Conservation (phyloP, 768 basidiomycete genomes). For the Phlebiopsis gigantea region DNA sequence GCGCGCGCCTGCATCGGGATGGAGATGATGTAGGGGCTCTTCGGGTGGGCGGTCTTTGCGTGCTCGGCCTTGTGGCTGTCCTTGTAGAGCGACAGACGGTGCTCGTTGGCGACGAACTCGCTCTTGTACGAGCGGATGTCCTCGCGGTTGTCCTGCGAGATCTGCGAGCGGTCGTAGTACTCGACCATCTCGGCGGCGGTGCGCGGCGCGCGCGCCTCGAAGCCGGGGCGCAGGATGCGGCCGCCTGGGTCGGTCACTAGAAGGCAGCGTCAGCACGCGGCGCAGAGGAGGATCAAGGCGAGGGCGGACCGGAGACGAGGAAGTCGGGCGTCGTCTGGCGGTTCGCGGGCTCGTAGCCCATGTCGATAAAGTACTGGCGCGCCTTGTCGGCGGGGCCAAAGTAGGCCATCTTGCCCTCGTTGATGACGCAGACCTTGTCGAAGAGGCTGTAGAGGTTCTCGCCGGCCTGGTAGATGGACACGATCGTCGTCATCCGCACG, state of each 20-base stretch:
- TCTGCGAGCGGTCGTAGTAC: slow-evolving; percentile 28
- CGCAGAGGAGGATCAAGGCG: background rate
- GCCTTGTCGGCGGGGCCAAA: slow-evolving; percentile 66
- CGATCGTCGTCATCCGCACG: slow-evolving; percentile 47
- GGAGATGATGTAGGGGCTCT: slow-evolving; percentile 33
- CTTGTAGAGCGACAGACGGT: slow-evolving; percentile 39
- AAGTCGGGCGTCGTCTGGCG: slow-evolving; percentile 60
- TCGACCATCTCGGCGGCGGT: slow-evolving; percentile 53
- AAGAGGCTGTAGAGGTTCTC: slow-evolving; percentile 62
- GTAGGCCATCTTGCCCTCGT: slow-evolving; percentile 70
- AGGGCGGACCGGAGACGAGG: slow-evolving; percentile 36
- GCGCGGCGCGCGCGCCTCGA: slow-evolving; percentile 37
- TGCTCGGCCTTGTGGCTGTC: slow-evolving; percentile 47
- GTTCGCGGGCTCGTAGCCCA: slow-evolving; percentile 54
- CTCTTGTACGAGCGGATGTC: slow-evolving; percentile 42
- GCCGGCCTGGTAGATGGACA: slow-evolving; percentile 81
- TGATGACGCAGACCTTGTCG: slow-evolving; percentile 77
- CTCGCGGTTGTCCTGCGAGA: slow-evolving; percentile 36
- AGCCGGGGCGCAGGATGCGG: slow-evolving; percentile 44
- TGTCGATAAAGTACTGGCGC: slow-evolving; percentile 64
- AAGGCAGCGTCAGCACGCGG: background rate
- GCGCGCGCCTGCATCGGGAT: slow-evolving; percentile 32
- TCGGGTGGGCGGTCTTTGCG: slow-evolving; percentile 36
- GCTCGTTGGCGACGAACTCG: slow-evolving; percentile 39
- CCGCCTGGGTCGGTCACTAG: slow-evolving; percentile 55